Base-by-base conservation (phyloP, 495 filamentous ascomycete genomes). In the Penicillium dipodomyicola region DNA sequence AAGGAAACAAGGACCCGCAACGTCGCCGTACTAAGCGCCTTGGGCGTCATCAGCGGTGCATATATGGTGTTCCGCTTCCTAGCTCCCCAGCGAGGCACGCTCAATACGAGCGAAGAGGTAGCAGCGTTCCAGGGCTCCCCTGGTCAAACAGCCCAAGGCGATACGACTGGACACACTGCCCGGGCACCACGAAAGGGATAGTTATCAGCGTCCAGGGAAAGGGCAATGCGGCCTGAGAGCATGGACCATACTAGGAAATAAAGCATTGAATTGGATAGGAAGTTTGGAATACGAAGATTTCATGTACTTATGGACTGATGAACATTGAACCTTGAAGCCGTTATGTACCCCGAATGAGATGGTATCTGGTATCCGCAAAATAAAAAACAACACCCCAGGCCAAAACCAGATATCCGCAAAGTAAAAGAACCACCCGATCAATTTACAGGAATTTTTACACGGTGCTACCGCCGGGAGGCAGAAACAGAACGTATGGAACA, bases 31-130 rank as follows among this genome's bases (percentile, higher is more conserved):
- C 39, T 65, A 23, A 67, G 61, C 29, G 54, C 57, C 25, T 45
- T 51, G 23, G 59, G 65, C 5, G 62, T 67, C 17, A 43, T 67
- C 12, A 56, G 58, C 9, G 65, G 62, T 6, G 56, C 62, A 32
- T 57, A 40, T 29, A 14, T 62, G 12, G 42, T 67, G 45, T 65
- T 62, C 33, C 45, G 59, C 22, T 22, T 55, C 8, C 44, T 58
- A 51, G 61, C 61, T 19, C 57, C 61, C 2, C 49, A 57, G 27
- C 40, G 20, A 48, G 46, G 58, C 1, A 56, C 40, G 2, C 7
- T 57, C 2, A 7, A 58, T 10, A 45, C 61, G 8, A 57, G 52
- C 20, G 39, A 63, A 35, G 61, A 64, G 20, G 15, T 60, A 41
- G 61, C 53, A 2, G 46, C 57, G 3, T 58, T 49, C 20, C 53